A percentile compares a stretch with the other conserved stretches of the same genome.
phyloP scores from a whole-genome alignment of 768 basidiomycete species.

The Calocera cornea region DNA sequence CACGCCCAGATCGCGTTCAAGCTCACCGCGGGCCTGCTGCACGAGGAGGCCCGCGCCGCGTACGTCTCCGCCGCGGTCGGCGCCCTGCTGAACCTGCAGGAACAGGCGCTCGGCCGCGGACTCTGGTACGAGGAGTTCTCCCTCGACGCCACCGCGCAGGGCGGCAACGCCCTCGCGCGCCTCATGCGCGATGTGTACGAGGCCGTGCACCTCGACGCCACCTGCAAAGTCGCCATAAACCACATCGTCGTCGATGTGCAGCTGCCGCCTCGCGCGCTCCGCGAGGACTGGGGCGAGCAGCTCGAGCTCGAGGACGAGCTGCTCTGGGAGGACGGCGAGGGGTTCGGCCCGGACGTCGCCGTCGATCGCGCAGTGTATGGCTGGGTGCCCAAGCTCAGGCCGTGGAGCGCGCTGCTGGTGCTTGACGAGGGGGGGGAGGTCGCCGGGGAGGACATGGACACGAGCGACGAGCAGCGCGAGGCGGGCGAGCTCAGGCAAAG shows the following conservation, averaged over 20 bases:
- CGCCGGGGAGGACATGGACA: constrained; percentile 46
- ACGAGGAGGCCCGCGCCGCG: constrained; percentile 74
- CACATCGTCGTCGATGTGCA: constrained; percentile 73
- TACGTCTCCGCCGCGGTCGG: constrained; percentile 74
- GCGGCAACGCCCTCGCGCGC: constrained; percentile 41
- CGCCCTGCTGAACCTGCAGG: constrained; percentile 72
- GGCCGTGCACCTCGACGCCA: constrained; percentile 56
- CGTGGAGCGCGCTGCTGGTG: constrained; percentile 85
- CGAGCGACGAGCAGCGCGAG: constrained; percentile 57
- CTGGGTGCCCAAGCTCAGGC: constrained; percentile 51
- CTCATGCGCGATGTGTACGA: constrained; percentile 73
- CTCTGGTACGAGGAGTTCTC: constrained; percentile 7
- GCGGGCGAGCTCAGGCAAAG: constrained; percentile 21
- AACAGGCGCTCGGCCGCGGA: constrained; percentile 57
- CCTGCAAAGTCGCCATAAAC: constrained; percentile 67
- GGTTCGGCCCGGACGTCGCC: constrained; percentile 57
- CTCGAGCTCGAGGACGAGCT: constrained; percentile 41
- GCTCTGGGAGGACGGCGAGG: constrained; percentile 28
- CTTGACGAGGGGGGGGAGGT: constrained; percentile 51
- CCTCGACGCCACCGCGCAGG: constrained; percentile 41
- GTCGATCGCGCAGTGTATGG: constrained; percentile 30
- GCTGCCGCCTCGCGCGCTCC: constrained; percentile 66
- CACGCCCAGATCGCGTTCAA: constrained; percentile 85
- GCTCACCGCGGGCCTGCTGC: constrained; percentile 80
- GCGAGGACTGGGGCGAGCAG: constrained; percentile 21